Conservation (phyloP, 495 filamentous ascomycete genomes). For the Talaromyces ruber region DNA sequence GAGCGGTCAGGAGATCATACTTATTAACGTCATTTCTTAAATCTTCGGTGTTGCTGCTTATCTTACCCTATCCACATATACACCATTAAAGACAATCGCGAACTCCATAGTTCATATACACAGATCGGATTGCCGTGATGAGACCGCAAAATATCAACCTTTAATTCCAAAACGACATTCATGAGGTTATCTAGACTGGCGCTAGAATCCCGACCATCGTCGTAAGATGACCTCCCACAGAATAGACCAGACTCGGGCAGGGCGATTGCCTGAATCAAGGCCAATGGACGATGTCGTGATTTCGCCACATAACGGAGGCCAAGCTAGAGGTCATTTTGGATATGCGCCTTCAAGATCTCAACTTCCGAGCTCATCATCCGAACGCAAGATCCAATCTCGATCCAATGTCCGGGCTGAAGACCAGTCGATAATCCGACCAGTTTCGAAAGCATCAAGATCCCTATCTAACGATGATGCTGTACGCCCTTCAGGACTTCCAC, state of each 20-base stretch:
- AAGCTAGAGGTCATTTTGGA: constrained; percentile 12
- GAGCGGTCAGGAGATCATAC: not conserved
- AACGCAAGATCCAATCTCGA: constrained; percentile 20
- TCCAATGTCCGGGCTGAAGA: constrained; percentile 20
- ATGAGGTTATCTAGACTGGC: constrained; percentile 21
- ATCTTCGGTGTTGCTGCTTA: not conserved
- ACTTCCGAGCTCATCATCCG: constrained; percentile 19
- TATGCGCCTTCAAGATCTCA: constrained; percentile 17
- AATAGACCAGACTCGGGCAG: constrained; percentile 24
- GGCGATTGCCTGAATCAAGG: constrained; percentile 19
- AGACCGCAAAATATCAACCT: not conserved
- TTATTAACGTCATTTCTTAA: not conserved
- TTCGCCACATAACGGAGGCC: constrained; percentile 10
- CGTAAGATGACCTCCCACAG: constrained; percentile 27
- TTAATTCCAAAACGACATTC: constrained; percentile 11
- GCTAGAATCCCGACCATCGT: constrained; percentile 24
- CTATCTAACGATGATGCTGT: constrained; percentile 14
- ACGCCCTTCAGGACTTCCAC: constrained; percentile 24
- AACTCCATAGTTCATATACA: not conserved
- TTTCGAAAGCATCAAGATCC: constrained; percentile 14
- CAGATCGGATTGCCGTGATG: not conserved
- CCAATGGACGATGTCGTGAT: constrained; percentile 19
- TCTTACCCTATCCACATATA: not conserved
- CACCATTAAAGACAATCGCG: not conserved
- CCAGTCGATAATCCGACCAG: constrained; percentile 13